A percentile compares a stretch with the other conserved stretches of the same genome.
Conservation (phyloP, 2,329 filamentous ascomycete genomes). For the Bipolaris victoriae region DNA sequence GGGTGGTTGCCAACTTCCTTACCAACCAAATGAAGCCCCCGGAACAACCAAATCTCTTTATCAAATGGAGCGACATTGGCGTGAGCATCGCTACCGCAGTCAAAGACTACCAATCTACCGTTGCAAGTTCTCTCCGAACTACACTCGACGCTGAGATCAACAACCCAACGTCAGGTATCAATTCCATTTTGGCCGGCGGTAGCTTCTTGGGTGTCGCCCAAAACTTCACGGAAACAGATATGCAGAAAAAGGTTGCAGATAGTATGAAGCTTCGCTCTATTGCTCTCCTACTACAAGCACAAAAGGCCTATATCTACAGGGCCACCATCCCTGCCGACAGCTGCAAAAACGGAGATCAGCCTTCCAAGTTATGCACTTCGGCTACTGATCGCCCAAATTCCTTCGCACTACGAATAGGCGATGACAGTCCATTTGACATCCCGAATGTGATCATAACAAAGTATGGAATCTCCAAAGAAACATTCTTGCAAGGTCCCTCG, state of each 20-base stretch:
- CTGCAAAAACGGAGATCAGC: not conserved
- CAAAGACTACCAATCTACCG: not conserved
- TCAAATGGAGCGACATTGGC: not conserved
- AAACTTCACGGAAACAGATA: not conserved
- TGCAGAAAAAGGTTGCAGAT: not conserved
- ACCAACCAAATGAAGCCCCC: not conserved
- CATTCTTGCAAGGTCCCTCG: not conserved
- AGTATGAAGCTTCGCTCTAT: not conserved
- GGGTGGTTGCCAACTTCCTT: not conserved
- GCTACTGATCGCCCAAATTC: not conserved
- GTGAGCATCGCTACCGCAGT: not conserved
- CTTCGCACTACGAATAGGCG: not conserved
- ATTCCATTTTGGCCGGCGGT: not conserved
- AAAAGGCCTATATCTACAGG: not conserved
- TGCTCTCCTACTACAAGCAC: not conserved
- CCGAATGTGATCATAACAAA: not conserved
- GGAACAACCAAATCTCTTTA: not conserved
- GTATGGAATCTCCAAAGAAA: not conserved
- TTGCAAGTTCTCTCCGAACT: not conserved
- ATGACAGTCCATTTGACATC: not conserved
- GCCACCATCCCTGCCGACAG: not conserved
- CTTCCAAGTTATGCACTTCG: not conserved
- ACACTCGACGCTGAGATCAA: not conserved
- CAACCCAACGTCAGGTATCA: not conserved
- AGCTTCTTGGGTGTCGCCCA: not conserved